Conservation (phyloP, 768 basidiomycete genomes). For the Chalciporus sphaerocephalus region DNA sequence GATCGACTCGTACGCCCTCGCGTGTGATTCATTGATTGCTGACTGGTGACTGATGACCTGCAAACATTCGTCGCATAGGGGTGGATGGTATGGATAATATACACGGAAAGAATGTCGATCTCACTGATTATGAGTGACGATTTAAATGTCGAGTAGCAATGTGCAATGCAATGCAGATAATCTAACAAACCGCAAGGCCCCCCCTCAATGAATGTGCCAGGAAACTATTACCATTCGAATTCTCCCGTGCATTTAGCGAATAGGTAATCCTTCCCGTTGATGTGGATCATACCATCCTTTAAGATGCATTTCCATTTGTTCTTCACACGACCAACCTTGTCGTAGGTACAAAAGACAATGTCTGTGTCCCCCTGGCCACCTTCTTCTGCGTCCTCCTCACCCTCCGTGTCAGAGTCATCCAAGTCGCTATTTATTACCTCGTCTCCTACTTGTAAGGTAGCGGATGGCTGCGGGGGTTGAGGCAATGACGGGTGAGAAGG, state of each 20-base stretch:
- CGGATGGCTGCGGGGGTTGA: slow-evolving; percentile 45
- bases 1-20: no score
- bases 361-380: slow-evolving; percentile 73
- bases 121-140: slow-evolving; percentile 19
- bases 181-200: slow-evolving; percentile 14
- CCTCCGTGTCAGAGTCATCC: slow-evolving; percentile 90
- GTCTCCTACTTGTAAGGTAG: slow-evolving; percentile 42
- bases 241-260: slow-evolving; percentile 92
- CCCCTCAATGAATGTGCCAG: slow-evolving; percentile 3
- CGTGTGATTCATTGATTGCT: neutral
- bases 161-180: slow-evolving; percentile 21
- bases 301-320: slow-evolving; percentile 99
- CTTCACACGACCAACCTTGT: slow-evolving; percentile 98
- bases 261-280: slow-evolving; percentile 96
- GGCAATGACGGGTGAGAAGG: slow-evolving; percentile 72
- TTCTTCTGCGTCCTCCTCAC: slow-evolving; percentile 79
- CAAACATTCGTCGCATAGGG: slow-evolving; percentile 2
- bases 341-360: slow-evolving; percentile 97
- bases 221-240: slow-evolving; percentile 40
- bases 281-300: slow-evolving; percentile 96
- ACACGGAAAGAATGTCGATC: slow-evolving; percentile 17
- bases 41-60: neutral
- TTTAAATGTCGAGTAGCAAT: slow-evolving; percentile 22
- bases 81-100: slow-evolving; percentile 18
- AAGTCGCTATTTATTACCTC: slow-evolving; percentile 96